A percentile compares a stretch with the other conserved stretches of the same genome.
These are phyloP conservation scores for Posidonia australis DNA, from an alignment of 106 monocot species.

Conservation along the genomic window DNA sequence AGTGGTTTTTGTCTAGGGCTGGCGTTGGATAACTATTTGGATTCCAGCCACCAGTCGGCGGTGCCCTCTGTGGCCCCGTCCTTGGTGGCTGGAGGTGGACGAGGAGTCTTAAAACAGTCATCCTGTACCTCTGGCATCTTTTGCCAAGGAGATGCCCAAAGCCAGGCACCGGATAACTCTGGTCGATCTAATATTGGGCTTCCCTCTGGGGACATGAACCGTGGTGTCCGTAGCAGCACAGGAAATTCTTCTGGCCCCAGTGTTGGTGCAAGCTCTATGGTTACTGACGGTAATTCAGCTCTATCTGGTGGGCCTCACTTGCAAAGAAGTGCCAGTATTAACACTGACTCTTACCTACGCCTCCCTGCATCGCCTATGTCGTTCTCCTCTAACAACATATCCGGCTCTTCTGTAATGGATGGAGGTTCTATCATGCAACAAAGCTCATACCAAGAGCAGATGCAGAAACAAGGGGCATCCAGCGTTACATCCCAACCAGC, in stretches of 20 bases:
- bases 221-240: conserved; percentile 34
- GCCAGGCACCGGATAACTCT: conserved; percentile 14
- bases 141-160: conserved; percentile 36
- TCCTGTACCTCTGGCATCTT: conserved; percentile 22
- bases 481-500: conserved; percentile 38
- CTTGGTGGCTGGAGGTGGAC: conserved; percentile 8
- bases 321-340: conserved; percentile 74
- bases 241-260: conserved; percentile 78
- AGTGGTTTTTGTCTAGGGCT: conserved; percentile 9
- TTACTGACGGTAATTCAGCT: conserved; percentile 79
- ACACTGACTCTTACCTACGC: conserved; percentile 58
- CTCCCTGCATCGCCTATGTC: conserved; percentile 85
- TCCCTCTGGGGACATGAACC: conserved; percentile 36
- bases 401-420: conserved; percentile 55
- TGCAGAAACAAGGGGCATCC: conserved; percentile 49
- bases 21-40: conserved; percentile 28
- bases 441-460: conserved; percentile 40
- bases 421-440: conserved; percentile 69
- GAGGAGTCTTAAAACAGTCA: conserved; percentile 1
- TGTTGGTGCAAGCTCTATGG: conserved; percentile 78
- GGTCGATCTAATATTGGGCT: conserved; percentile 15
- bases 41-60: conserved; percentile 24
- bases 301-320: conserved; percentile 58
- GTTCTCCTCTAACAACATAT: conserved; percentile 83
- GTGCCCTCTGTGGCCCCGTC: conserved; percentile 15